Conservation (phyloP, 306 rosid genomes). For the Casuarina equisetifolia region DNA sequence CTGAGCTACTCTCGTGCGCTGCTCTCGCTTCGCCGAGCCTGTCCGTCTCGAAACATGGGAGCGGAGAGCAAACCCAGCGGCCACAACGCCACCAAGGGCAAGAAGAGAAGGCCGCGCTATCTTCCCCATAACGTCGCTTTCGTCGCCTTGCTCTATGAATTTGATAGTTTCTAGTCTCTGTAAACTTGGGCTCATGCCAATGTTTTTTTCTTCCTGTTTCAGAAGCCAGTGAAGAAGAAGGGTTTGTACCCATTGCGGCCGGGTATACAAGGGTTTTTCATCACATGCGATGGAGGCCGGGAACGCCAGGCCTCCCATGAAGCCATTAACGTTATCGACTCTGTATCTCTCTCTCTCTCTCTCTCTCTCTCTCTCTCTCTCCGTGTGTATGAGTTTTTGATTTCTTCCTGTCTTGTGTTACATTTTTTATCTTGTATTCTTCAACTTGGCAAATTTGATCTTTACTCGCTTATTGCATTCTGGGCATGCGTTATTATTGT, state of each 20-base stretch:
- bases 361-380: neutral
- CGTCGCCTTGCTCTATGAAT: neutral
- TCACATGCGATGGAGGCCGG: slow-evolving; percentile 96
- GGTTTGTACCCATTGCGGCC: slow-evolving; percentile 84
- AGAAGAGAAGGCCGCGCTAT: slow-evolving; percentile 74
- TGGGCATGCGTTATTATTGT: slow-evolving; percentile 1
- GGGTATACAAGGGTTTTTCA: slow-evolving; percentile 87
- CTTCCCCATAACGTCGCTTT: slow-evolving; percentile 73
- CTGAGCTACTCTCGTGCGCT: neutral
- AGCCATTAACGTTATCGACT: slow-evolving; percentile 85
- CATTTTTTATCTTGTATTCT: neutral
- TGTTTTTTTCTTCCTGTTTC: slow-evolving; percentile 12
- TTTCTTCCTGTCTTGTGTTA: neutral
- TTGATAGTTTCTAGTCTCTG: neutral
- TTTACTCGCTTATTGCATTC: neutral
- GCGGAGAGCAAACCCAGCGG: slow-evolving; percentile 42
- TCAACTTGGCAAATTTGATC: neutral
- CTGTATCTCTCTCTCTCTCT: slow-evolving; percentile 38
- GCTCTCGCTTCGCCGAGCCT: neutral
- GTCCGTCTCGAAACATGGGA: slow-evolving; percentile 42
- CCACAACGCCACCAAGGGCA: slow-evolving; percentile 34
- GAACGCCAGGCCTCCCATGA: slow-evolving; percentile 89
- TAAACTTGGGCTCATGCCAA: neutral
- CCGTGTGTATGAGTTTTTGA: neutral
- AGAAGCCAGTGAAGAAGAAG: slow-evolving; percentile 85